These are phyloP conservation scores for Fusarium odoratissimum DNA, from an alignment of 2,329 filamentous ascomycete species.

Conservation along the genomic window DNA sequence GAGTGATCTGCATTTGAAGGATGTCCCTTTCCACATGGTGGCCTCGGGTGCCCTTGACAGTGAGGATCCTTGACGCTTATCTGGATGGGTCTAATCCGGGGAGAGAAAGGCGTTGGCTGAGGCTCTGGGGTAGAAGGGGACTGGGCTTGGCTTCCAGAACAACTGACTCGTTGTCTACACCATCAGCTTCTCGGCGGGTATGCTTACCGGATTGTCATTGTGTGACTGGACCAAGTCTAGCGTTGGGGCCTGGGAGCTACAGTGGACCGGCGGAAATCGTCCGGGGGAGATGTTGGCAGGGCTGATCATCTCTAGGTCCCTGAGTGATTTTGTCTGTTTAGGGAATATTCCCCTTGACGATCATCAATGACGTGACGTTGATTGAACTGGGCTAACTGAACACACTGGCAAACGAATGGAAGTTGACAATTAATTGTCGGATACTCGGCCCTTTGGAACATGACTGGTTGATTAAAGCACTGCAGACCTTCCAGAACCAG, in stretches of 20 bases:
- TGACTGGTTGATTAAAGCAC: background rate
- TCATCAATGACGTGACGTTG: background rate
- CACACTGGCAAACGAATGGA: background rate
- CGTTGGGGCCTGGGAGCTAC: background rate
- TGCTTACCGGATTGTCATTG: background rate
- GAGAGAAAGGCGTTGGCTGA: background rate
- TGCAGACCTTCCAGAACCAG: conserved; percentile 1
- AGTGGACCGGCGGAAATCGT: background rate
- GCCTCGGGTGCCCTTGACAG: background rate
- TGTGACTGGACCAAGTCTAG: background rate
- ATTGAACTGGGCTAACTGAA: background rate
- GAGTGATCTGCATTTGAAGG: conserved; percentile 38
- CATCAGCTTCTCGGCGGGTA: background rate
- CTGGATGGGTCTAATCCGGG: conserved; percentile 9
- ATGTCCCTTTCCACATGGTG: background rate
- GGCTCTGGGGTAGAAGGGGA: conserved; percentile 24
- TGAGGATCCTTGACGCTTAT: background rate
- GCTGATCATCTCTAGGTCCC: background rate
- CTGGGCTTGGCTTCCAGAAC: conserved; percentile 9
- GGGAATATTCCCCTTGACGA: background rate
- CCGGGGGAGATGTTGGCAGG: background rate
- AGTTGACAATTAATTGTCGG: background rate
- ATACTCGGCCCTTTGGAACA: background rate
- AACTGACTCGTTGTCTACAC: conserved; percentile 15
- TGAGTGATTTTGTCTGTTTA: background rate